Evolutionary conservation across 75 land plant species (phyloP).

Genomic region (Adiantum capillusveneris): DNA sequence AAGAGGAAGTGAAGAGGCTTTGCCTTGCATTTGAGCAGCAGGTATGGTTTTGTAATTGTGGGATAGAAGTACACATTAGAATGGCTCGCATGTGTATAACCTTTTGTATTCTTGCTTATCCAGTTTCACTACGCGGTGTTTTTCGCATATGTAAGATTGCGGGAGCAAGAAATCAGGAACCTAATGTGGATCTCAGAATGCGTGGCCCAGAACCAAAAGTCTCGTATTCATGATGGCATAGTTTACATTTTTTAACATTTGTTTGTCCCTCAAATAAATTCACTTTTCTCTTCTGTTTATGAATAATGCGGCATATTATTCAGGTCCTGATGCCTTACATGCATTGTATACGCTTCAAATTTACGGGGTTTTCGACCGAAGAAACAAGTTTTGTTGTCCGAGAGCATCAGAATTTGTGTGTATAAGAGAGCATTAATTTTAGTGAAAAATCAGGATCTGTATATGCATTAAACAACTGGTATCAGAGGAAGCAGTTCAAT

Average conservation of each 20-base stretch:
- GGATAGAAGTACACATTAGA: no score
- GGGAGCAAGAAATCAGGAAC: slow-evolving; percentile 84
- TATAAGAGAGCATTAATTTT: no score
- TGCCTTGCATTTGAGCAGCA: slow-evolving; percentile 93
- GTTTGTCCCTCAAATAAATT: neutral
- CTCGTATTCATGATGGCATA: slow-evolving; percentile 79
- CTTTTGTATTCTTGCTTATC: slow-evolving; percentile 1
- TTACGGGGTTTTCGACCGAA: no score
- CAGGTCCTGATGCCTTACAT: no score
- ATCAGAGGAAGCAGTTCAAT: no score
- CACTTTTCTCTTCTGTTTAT: neutral
- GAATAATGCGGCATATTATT: neutral
- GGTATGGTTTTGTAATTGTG: slow-evolving; percentile 22
- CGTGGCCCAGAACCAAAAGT: slow-evolving; percentile 83
- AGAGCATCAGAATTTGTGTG: no score
- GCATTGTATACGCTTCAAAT: no score
- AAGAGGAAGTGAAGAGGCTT: slow-evolving; percentile 97
- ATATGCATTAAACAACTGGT: no score
- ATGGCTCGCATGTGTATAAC: neutral
- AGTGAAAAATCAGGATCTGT: no score
- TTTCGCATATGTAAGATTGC: slow-evolving; percentile 73
- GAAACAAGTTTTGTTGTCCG: no score
- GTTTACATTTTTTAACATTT: slow-evolving; percentile 57
- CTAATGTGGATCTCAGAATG: slow-evolving; percentile 90
- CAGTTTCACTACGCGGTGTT: slow-evolving; percentile 88